These are phyloP conservation scores for Mycosphaerella sp. DNA, from an alignment of 2,329 filamentous ascomycete genomes.

Conservation along the genomic window DNA sequence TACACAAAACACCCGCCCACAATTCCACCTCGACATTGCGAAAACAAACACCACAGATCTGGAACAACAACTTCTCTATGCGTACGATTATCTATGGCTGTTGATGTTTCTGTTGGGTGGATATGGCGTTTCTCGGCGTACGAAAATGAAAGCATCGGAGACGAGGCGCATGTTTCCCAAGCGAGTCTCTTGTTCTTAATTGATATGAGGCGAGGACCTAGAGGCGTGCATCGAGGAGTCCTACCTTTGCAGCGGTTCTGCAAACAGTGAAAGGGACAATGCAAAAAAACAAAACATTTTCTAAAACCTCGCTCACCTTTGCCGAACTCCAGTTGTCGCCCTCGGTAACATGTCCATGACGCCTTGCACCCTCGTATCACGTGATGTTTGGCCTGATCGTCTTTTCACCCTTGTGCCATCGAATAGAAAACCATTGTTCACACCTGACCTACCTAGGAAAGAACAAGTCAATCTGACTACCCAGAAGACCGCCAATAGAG, in stretches of 20 bases:
- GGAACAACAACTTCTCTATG: not conserved
- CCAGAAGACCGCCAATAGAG: too few relatives aligned
- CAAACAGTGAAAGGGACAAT: constrained; percentile 9
- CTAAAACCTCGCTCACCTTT: not conserved
- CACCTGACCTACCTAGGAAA: too few relatives aligned
- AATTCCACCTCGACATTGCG: constrained; percentile 2
- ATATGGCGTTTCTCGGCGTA: constrained; percentile 10
- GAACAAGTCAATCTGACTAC: too few relatives aligned
- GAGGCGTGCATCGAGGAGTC: constrained; percentile 13
- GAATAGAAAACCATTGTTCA: too few relatives aligned
- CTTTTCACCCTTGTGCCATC: too few relatives aligned
- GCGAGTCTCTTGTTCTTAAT: constrained; percentile 4
- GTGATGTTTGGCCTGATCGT: not conserved
- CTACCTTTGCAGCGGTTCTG: constrained; percentile 10
- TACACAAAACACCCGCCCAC: not conserved
- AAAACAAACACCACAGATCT: not conserved
- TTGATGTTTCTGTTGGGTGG: not conserved
- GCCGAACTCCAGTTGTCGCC: too few relatives aligned
- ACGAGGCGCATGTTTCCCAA: constrained; percentile 10
- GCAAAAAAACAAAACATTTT: constrained; percentile 4
- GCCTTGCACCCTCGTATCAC: not conserved
- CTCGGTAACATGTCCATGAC: not conserved
- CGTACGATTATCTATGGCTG: not conserved
- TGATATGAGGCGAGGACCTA: constrained; percentile 9
- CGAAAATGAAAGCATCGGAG: constrained; percentile 11